Conservation (phyloP, 352 stramenopile species). For the Phytophthora cryptogea region DNA sequence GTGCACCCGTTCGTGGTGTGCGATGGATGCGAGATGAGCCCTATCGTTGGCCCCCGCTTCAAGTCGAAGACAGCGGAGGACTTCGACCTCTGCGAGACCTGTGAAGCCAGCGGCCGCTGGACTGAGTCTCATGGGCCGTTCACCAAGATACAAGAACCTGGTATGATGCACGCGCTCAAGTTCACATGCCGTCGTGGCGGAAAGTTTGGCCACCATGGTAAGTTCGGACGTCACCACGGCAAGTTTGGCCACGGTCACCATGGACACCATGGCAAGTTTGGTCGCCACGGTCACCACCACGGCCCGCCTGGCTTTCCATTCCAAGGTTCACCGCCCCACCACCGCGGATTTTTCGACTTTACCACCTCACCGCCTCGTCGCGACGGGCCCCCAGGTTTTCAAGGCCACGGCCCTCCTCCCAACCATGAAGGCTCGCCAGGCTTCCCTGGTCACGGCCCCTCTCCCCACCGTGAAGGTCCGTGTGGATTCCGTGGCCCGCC, state of each 20-base stretch:
- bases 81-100: constrained; percentile 75
- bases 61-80: constrained; percentile 62
- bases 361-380: not conserved
- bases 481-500: constrained; percentile 7
- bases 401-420: not conserved
- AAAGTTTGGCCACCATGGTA: constrained; percentile 29
- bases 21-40: constrained; percentile 64
- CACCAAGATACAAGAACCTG: constrained; percentile 44
- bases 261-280: constrained; percentile 18
- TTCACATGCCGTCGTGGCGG: constrained; percentile 34
- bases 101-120: constrained; percentile 52
- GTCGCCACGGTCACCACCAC: constrained; percentile 16
- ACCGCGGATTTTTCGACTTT: not conserved
- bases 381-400: constrained; percentile 13
- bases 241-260: constrained; percentile 19
- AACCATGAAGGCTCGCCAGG: constrained; percentile 1
- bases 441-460: constrained; percentile 9
- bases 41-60: constrained; percentile 67
- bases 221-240: constrained; percentile 20
- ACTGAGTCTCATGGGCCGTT: constrained; percentile 59
- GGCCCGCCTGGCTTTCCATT: constrained; percentile 16
- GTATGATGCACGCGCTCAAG: constrained; percentile 36
- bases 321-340: not conserved
- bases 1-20: constrained; percentile 60
- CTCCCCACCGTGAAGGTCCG: not conserved